phyloP scores from a whole-genome alignment of 306 rosid species.

The Ormosia semicastrata region DNA sequence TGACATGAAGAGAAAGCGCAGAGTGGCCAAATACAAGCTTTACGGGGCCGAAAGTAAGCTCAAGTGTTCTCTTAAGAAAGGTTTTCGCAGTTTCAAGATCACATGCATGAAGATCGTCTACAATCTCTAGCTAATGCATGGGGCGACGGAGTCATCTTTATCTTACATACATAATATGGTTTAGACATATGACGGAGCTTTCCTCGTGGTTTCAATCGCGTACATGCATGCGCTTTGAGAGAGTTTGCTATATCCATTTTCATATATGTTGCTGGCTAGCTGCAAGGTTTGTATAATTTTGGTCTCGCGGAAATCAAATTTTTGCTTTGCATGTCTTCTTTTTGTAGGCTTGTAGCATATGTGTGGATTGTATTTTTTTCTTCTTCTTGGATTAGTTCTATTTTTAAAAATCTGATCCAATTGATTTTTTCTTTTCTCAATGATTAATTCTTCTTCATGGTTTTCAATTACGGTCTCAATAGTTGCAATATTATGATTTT shows the following conservation, averaged over 20 bases:
- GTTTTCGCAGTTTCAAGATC: conserved; percentile 37
- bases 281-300: not conserved
- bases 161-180: not conserved
- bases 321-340: not conserved
- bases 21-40: conserved; percentile 49
- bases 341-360: not conserved
- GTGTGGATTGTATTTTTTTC: not conserved
- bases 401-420: not conserved
- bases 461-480: too few species aligned
- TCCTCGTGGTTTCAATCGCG: not conserved
- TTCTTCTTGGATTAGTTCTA: not conserved
- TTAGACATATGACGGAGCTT: not conserved
- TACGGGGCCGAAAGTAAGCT: conserved; percentile 47
- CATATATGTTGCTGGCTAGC: not conserved
- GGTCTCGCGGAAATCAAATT: not conserved
- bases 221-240: not conserved
- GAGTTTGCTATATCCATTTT: not conserved
- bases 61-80: conserved; percentile 44
- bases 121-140: not conserved
- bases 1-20: conserved; percentile 44
- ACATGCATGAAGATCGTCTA: conserved; percentile 34
- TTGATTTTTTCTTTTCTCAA: not conserved
- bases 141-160: not conserved
- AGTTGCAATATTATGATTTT: too few species aligned
- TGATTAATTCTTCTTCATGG: too few species aligned